Evolutionary conservation across 768 basidiomycete species (phyloP).

Genomic region (Termitomyces heimii): DNA sequence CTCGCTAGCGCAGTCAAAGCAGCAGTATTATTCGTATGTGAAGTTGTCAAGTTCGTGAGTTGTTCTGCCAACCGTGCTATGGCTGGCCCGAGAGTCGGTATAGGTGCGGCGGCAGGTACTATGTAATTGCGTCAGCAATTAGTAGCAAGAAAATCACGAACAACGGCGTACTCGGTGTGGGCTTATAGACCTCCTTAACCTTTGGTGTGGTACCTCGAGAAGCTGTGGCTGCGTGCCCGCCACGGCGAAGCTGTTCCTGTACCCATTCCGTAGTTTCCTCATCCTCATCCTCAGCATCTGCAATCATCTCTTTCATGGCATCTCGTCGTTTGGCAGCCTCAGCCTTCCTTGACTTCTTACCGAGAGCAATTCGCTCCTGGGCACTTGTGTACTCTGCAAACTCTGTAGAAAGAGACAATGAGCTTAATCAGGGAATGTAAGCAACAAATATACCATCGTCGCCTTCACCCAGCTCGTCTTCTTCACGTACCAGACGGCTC

Average conservation of each 20-base stretch:
- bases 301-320: slow-evolving; percentile 75
- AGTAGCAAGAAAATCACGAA: background rate
- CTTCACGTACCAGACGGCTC: slow-evolving; percentile 76
- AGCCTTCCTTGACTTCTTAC: slow-evolving; percentile 72
- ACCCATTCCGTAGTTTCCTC: slow-evolving; percentile 88
- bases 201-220: slow-evolving; percentile 23
- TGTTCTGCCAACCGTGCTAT: slow-evolving; percentile 56
- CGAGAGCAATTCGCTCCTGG: slow-evolving; percentile 78
- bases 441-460: slow-evolving; percentile 64
- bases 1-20: slow-evolving; percentile 51
- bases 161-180: slow-evolving; percentile 55
- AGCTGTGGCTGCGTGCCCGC: slow-evolving; percentile 48
- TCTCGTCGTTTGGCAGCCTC: slow-evolving; percentile 65
- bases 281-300: slow-evolving; percentile 76
- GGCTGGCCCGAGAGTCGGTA: slow-evolving; percentile 61
- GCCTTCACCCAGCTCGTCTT: slow-evolving; percentile 83
- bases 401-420: slow-evolving; percentile 36
- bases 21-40: slow-evolving; percentile 58
- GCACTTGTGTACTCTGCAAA: slow-evolving; percentile 86
- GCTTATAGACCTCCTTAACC: slow-evolving; percentile 56
- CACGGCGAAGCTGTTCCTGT: slow-evolving; percentile 73
- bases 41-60: slow-evolving; percentile 54
- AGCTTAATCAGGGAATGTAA: background rate
- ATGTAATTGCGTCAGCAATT: slow-evolving; percentile 9
- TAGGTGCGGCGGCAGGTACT: slow-evolving; percentile 63